A percentile compares a stretch with the other conserved stretches of the same genome.
These are phyloP conservation scores for Stagonosporopsis vannaccii DNA, from an alignment of 2,329 filamentous ascomycete genomes.

Conservation along the genomic window DNA sequence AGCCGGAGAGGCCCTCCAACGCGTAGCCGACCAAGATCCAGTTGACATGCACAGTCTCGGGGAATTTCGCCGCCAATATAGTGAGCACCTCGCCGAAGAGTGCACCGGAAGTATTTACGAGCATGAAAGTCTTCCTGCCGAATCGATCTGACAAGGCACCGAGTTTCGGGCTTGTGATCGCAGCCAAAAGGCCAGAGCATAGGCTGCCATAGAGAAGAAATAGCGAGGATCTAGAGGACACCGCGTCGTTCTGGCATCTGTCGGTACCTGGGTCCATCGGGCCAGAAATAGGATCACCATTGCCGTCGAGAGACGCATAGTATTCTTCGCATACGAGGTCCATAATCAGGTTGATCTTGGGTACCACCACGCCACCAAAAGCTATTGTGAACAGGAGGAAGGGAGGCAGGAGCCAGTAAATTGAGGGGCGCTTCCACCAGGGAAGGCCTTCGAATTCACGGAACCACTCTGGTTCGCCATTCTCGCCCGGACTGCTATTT, in stretches of 20 bases:
- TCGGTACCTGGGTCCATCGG: conserved; percentile 52
- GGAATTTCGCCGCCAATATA: conserved; percentile 78
- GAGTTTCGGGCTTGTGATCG: conserved; percentile 80
- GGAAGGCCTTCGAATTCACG: conserved; percentile 51
- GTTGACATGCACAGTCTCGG: conserved; percentile 75
- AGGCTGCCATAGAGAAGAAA: conserved; percentile 82
- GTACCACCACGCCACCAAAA: conserved; percentile 84
- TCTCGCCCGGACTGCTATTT: conserved; percentile 14
- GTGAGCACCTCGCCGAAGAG: conserved; percentile 77
- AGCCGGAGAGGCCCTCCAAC: conserved; percentile 84
- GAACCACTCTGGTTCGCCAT: conserved; percentile 38
- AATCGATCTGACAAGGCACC: conserved; percentile 87
- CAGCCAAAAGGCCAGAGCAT: conserved; percentile 77
- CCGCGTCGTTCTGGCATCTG: conserved; percentile 80
- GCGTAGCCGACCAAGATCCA: conserved; percentile 79
- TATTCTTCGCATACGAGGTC: conserved; percentile 84
- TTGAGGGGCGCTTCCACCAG: conserved; percentile 61
- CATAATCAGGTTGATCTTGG: conserved; percentile 86
- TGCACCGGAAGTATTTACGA: conserved; percentile 76
- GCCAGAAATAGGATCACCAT: conserved; percentile 46
- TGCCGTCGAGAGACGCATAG: conserved; percentile 65
- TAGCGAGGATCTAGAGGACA: conserved; percentile 77
- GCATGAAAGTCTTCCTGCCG: conserved; percentile 78
- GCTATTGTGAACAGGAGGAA: conserved; percentile 84
- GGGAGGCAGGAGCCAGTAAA: conserved; percentile 83